Evolutionary conservation across 345 rosid genomes (phyloP).

Genomic region (Dipteronia dyeriana): DNA sequence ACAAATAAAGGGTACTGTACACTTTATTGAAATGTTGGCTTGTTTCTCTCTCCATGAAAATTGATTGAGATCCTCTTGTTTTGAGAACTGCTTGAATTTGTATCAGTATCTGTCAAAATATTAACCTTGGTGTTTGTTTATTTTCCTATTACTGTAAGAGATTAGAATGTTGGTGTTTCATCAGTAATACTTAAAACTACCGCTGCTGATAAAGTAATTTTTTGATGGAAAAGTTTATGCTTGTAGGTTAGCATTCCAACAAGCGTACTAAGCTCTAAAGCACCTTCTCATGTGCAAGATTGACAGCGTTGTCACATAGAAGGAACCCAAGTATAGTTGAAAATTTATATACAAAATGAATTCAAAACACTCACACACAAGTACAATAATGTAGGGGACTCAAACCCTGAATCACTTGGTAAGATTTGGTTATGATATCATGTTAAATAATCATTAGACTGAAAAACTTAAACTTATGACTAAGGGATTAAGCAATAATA

Average conservation of each 20-base stretch:
- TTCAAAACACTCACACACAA: neutral
- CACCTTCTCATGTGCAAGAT: neutral
- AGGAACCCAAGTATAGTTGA: neutral
- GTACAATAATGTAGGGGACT: neutral
- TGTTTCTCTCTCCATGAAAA: conserved; percentile 1
- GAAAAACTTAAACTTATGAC: too few species aligned
- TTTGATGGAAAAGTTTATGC: neutral
- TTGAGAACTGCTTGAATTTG: neutral
- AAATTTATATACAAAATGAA: neutral
- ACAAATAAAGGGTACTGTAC: neutral
- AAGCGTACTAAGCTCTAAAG: neutral
- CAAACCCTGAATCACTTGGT: neutral
- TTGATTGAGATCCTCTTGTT: neutral
- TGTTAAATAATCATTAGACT: too few species aligned
- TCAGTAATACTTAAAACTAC: neutral
- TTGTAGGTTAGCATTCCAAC: neutral
- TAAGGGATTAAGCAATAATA: too few species aligned
- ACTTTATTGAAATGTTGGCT: neutral
- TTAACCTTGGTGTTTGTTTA: neutral
- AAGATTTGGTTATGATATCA: too few species aligned
- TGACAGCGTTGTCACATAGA: neutral
- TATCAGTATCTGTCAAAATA: neutral
- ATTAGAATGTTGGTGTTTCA: neutral
- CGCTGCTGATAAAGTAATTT: neutral
- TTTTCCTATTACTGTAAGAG: neutral